These are phyloP conservation scores for Gentiana macrophylla DNA, from an alignment of 257 asterid genomes.

Conservation along the genomic window DNA sequence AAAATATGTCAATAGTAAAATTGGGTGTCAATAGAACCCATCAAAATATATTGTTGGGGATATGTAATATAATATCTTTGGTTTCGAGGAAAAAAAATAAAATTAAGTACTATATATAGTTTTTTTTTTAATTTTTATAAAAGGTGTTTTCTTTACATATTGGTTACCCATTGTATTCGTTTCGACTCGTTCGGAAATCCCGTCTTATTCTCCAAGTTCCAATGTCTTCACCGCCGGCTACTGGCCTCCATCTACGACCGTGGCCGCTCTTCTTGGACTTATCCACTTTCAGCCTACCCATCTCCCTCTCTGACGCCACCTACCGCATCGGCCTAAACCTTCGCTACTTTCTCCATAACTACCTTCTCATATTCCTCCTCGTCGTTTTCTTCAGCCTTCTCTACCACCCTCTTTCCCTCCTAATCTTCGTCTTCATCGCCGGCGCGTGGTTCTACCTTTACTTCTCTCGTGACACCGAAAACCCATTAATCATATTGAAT, in stretches of 20 bases:
- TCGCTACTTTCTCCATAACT: slow-evolving; percentile 62
- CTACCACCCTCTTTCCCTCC: slow-evolving; percentile 52
- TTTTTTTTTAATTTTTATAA: too few species aligned
- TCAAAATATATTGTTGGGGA: too few species aligned
- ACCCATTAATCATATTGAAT: slow-evolving; percentile 44
- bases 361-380: slow-evolving; percentile 34
- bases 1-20: too few species aligned
- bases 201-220: not conserved
- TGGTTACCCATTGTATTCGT: too few species aligned
- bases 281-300: slow-evolving; percentile 56
- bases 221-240: slow-evolving; percentile 28
- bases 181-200: too few species aligned
- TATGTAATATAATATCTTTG: too few species aligned
- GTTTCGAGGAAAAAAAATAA: too few species aligned
- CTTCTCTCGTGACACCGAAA: slow-evolving; percentile 25
- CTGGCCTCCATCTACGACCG: slow-evolving; percentile 45
- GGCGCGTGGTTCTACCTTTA: slow-evolving; percentile 29
- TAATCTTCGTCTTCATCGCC: slow-evolving; percentile 48
- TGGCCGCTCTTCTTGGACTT: slow-evolving; percentile 53
- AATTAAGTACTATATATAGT: too few species aligned
- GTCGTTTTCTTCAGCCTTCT: slow-evolving; percentile 55
- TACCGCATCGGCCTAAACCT: slow-evolving; percentile 65
- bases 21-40: too few species aligned
- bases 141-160: too few species aligned
- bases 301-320: slow-evolving; percentile 74